Evolutionary conservation across 176 grass and related monocot species (phyloP).

Genomic region (Oryza coarctata): DNA sequence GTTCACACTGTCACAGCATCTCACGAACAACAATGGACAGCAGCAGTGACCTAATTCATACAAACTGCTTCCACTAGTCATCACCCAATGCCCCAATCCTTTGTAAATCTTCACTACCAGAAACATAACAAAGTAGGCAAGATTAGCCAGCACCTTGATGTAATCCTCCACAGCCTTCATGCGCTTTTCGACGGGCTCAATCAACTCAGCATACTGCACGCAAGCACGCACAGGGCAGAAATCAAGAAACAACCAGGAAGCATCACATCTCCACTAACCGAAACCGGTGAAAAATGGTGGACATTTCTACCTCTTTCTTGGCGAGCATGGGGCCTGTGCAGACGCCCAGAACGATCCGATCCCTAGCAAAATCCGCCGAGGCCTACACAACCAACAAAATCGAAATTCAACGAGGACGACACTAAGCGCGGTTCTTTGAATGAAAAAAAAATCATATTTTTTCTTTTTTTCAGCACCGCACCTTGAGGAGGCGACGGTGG

Average conservation of each 20-base stretch:
- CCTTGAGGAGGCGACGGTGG: conserved; percentile 67
- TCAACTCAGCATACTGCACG: conserved; percentile 47
- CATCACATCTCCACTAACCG: not conserved
- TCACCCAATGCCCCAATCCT: conserved; percentile 2
- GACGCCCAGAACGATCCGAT: conserved; percentile 60
- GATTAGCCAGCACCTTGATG: conserved; percentile 51
- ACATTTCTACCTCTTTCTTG: conserved; percentile 59
- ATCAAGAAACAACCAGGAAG: conserved; percentile 7
- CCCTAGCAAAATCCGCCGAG: conserved; percentile 47
- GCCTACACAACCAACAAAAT: conserved; percentile 42
- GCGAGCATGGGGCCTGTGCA: conserved; percentile 64
- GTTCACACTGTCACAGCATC: not conserved
- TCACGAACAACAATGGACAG: not conserved
- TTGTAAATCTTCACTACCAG: not conserved
- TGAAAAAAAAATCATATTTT: not conserved
- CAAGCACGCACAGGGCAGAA: not conserved
- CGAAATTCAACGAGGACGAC: not conserved
- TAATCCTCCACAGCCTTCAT: conserved; percentile 61
- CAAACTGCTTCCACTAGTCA: not conserved
- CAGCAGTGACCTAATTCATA: not conserved
- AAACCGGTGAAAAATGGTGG: not conserved
- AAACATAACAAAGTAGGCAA: conserved; percentile 11
- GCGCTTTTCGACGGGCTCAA: conserved; percentile 53
- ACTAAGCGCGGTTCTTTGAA: not conserved
- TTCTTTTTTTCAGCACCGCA: not conserved